Percentiles rank a stretch among this genome's conserved stretches.
Evolutionary conservation across 768 basidiomycete genomes (phyloP).

Genomic region (Pulveroboletus sp.): DNA sequence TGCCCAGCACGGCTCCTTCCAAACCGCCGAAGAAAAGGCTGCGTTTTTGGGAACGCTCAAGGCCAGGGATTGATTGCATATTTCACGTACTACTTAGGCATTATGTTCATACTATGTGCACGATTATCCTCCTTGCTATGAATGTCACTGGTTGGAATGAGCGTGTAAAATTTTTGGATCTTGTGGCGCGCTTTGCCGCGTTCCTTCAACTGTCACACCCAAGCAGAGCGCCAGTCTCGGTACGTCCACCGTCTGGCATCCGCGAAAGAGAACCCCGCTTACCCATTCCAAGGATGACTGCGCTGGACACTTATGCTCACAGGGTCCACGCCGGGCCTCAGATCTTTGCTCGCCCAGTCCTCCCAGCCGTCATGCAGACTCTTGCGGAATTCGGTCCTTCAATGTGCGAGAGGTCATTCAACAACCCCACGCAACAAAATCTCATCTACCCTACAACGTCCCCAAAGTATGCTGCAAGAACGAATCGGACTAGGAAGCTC

Average conservation of each 20-base stretch:
- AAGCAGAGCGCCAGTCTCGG: conserved; percentile 42
- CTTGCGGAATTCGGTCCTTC: conserved; percentile 11
- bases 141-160: conserved; percentile 22
- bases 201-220: conserved; percentile 9
- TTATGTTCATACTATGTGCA: conserved; percentile 34
- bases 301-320: conserved; percentile 71
- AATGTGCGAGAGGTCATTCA: conserved; percentile 9
- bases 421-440: conserved; percentile 4
- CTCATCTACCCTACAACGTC: conserved; percentile 1
- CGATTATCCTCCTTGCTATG: conserved; percentile 41
- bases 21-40: conserved; percentile 94
- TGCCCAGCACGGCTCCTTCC: conserved; percentile 88
- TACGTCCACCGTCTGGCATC: conserved; percentile 24
- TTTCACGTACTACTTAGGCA: conserved; percentile 38
- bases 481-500: background rate
- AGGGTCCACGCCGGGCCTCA: conserved; percentile 77
- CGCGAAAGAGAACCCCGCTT: conserved; percentile 3
- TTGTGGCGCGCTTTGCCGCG: background rate
- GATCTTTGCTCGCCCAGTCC: conserved; percentile 35
- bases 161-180: background rate
- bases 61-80: conserved; percentile 60
- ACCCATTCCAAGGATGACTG: conserved; percentile 63
- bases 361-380: conserved; percentile 32
- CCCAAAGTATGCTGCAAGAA: background rate
- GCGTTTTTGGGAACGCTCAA: conserved; percentile 94